Conservation (phyloP, 345 rosid species). For the Camelina laxa region DNA sequence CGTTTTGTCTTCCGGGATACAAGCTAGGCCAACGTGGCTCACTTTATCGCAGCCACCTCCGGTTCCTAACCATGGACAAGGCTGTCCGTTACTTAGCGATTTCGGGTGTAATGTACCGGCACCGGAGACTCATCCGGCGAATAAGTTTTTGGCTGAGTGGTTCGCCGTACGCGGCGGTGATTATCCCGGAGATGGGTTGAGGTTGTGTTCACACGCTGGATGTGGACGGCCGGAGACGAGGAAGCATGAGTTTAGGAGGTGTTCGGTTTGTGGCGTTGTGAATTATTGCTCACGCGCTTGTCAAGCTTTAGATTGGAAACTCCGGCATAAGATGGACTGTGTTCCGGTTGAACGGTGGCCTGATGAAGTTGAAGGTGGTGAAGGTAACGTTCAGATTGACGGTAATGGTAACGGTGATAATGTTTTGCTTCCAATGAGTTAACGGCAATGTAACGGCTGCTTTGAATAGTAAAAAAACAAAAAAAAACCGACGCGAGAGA, state of each 20-base stretch:
- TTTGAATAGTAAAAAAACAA: constrained; percentile 1
- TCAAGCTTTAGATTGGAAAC: constrained; percentile 96
- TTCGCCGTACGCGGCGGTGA: constrained; percentile 52
- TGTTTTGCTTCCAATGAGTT: constrained; percentile 38
- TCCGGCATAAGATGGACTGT: constrained; percentile 82
- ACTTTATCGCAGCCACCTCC: constrained; percentile 52
- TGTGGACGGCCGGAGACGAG: constrained; percentile 96
- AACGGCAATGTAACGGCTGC: constrained; percentile 43
- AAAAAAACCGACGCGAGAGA: neutral
- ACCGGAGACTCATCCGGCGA: constrained; percentile 82
- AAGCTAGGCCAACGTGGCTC: constrained; percentile 55
- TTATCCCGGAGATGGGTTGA: constrained; percentile 58
- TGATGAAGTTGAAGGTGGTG: constrained; percentile 53
- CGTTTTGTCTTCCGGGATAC: constrained; percentile 55
- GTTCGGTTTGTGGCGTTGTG: constrained; percentile 93
- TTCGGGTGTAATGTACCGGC: constrained; percentile 99
- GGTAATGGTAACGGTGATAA: constrained; percentile 51
- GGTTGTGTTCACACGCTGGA: constrained; percentile 79
- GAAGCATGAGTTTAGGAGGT: constrained; percentile 87
- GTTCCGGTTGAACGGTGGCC: constrained; percentile 59
- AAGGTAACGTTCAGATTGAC: constrained; percentile 51
- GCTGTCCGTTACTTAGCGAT: constrained; percentile 85
- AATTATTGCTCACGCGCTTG: constrained; percentile 98
- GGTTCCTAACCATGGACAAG: constrained; percentile 42
- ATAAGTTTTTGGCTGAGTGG: constrained; percentile 81